Percentiles rank a stretch among this genome's conserved stretches.
Evolutionary conservation across 257 asterid species (phyloP).

Genomic region (Nicotiana undulata): DNA sequence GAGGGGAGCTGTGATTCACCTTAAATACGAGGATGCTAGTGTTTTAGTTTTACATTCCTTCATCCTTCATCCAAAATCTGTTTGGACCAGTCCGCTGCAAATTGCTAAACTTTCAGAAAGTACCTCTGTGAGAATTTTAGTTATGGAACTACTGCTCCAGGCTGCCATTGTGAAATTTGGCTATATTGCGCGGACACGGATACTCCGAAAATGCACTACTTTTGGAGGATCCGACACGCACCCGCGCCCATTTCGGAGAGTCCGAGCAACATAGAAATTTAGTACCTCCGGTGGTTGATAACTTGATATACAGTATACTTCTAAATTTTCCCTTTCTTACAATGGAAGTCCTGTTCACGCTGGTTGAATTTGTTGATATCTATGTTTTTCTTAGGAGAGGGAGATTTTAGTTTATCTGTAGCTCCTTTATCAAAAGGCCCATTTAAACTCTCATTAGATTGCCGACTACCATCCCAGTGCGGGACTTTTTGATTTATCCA

Average conservation of each 20-base stretch:
- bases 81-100: background rate
- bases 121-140: background rate
- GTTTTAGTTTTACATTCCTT: background rate
- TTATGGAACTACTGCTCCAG: background rate
- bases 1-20: background rate
- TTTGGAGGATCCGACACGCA: too few relatives aligned
- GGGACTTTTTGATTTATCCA: background rate
- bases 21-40: background rate
- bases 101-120: background rate
- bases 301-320: too few relatives aligned
- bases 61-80: background rate
- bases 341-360: background rate
- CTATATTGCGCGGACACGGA: too few relatives aligned
- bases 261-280: too few relatives aligned
- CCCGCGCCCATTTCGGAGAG: too few relatives aligned
- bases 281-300: too few relatives aligned
- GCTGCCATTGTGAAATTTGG: background rate
- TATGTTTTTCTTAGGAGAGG: background rate
- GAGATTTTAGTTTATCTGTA: background rate
- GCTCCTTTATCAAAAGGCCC: background rate
- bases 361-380: background rate
- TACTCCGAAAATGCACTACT: too few relatives aligned
- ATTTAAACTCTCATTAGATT: background rate
- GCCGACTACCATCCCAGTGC: background rate
- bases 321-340: background rate